Evolutionary conservation across 1,139 yeast genomes (phyloP).

Genomic region (Spencermartinsiella ligniputridi): DNA sequence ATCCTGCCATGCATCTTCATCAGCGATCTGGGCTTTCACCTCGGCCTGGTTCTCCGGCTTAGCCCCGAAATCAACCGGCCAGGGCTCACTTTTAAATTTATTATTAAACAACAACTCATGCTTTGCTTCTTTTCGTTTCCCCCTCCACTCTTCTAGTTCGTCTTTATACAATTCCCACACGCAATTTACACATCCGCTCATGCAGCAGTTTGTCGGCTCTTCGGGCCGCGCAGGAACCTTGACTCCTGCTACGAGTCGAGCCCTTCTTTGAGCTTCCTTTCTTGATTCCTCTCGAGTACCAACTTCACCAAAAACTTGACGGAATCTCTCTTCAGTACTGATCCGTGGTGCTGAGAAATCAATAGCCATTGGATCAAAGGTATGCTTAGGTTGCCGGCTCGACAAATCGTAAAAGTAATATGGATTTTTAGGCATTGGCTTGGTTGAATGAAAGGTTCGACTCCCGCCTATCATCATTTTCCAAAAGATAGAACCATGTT

Average conservation of each 20-base stretch:
- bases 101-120: constrained; percentile 35
- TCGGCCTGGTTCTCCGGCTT: constrained; percentile 43
- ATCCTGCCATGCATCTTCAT: constrained; percentile 54
- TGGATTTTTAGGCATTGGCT: constrained; percentile 26
- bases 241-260: constrained; percentile 57
- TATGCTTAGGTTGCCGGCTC: constrained; percentile 24
- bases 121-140: constrained; percentile 57
- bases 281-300: constrained; percentile 35
- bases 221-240: constrained; percentile 73
- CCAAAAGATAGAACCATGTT: too few species aligned
- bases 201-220: constrained; percentile 95
- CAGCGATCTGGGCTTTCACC: constrained; percentile 16
- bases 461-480: too few species aligned
- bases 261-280: constrained; percentile 26
- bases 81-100: constrained; percentile 35
- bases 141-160: constrained; percentile 79
- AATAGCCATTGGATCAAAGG: constrained; percentile 23
- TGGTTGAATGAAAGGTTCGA: constrained; percentile 9
- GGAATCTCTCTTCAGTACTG: constrained; percentile 15
- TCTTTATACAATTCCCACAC: constrained; percentile 94
- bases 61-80: constrained; percentile 83
- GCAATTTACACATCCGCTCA: constrained; percentile 95
- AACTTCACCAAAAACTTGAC: constrained; percentile 35
- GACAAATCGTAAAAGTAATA: constrained; percentile 32
- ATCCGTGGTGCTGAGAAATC: constrained; percentile 14